A percentile compares a stretch with the other conserved stretches of the same genome.
Evolutionary conservation across 2,329 filamentous ascomycete genomes (phyloP).

Genomic region (Tolypocladium pustulatum): DNA sequence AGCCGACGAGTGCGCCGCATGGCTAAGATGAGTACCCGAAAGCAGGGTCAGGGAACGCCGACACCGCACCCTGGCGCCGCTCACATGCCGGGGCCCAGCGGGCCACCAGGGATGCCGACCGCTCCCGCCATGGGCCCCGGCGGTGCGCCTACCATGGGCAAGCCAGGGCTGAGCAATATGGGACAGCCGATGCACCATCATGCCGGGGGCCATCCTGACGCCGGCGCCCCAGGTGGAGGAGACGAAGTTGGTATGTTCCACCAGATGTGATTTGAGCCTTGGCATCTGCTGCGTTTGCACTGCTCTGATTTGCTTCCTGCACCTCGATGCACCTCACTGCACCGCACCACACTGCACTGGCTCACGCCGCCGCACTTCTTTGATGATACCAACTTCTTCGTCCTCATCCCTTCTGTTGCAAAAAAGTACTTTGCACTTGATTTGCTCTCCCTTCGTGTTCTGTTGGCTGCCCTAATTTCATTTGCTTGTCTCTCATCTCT

Average conservation of each 20-base stretch:
- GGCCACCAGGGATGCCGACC: conserved; percentile 53
- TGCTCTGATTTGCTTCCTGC: conserved; percentile 13
- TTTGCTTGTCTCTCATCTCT: conserved; percentile 10
- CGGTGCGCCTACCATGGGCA: conserved; percentile 46
- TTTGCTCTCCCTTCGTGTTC: conserved; percentile 12
- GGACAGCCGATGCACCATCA: conserved; percentile 57
- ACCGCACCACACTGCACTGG: conserved; percentile 8
- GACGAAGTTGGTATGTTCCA: conserved; percentile 98
- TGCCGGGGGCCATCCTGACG: conserved; percentile 28
- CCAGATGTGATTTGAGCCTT: conserved; percentile 61
- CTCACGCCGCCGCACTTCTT: conserved; percentile 14
- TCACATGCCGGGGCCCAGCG: conserved; percentile 59
- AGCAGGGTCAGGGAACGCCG: conserved; percentile 52
- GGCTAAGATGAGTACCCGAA: conserved; percentile 90
- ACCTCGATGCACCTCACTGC: conserved; percentile 8
- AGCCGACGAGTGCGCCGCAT: conserved; percentile 87
- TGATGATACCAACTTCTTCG: conserved; percentile 26
- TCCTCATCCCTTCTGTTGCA: conserved; percentile 2
- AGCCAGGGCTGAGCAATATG: conserved; percentile 57
- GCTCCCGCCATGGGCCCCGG: conserved; percentile 51
- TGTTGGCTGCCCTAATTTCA: conserved; percentile 10
- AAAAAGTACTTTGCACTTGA: conserved; percentile 11
- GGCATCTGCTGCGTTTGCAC: conserved; percentile 29
- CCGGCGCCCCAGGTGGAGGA: conserved; percentile 53
- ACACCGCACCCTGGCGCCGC: conserved; percentile 43